Percentiles rank a stretch among this genome's conserved stretches.
These are phyloP conservation scores for Cetraspora pellucida DNA, from an alignment of 192 early-diverging fungal genomes.

Conservation along the genomic window DNA sequence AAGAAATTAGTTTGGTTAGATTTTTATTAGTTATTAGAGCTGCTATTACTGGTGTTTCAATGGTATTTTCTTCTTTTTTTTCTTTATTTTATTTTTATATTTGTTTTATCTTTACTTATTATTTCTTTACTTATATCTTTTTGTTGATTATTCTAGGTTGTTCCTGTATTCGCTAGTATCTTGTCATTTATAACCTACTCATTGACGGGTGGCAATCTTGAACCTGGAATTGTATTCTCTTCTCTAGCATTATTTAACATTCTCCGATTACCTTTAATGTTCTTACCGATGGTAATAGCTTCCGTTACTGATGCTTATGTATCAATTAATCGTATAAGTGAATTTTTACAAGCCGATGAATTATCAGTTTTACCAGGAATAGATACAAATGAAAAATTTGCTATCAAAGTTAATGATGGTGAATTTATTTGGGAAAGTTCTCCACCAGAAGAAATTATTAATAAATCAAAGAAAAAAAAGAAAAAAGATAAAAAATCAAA, in stretches of 20 bases:
- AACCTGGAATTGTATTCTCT: slow-evolving; percentile 59
- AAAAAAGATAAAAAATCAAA: slow-evolving; percentile 44
- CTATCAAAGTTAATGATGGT: slow-evolving; percentile 61
- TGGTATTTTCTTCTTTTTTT: slow-evolving; percentile 35
- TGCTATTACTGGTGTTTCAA: slow-evolving; percentile 56
- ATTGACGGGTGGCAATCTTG: slow-evolving; percentile 42
- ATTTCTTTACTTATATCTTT: too few relatives aligned
- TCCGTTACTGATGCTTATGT: slow-evolving; percentile 53
- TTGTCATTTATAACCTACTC: slow-evolving; percentile 41
- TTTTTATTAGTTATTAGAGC: slow-evolving; percentile 56
- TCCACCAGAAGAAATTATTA: slow-evolving; percentile 37
- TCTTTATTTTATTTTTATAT: too few relatives aligned
- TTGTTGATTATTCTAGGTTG: not conserved
- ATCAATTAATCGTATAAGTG: slow-evolving; percentile 59
- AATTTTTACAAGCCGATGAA: slow-evolving; percentile 65
- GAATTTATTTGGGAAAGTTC: slow-evolving; percentile 68
- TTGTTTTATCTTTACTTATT: too few relatives aligned
- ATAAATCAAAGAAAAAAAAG: slow-evolving; percentile 25
- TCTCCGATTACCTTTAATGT: slow-evolving; percentile 58
- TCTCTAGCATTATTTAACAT: slow-evolving; percentile 68
- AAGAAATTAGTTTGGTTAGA: slow-evolving; percentile 58
- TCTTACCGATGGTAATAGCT: slow-evolving; percentile 61
- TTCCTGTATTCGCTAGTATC: slow-evolving; percentile 53
- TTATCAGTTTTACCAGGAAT: slow-evolving; percentile 53
- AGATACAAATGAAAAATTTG: slow-evolving; percentile 47